phyloP scores from a whole-genome alignment of 495 filamentous ascomycete species.

The Viridothelium virens region DNA sequence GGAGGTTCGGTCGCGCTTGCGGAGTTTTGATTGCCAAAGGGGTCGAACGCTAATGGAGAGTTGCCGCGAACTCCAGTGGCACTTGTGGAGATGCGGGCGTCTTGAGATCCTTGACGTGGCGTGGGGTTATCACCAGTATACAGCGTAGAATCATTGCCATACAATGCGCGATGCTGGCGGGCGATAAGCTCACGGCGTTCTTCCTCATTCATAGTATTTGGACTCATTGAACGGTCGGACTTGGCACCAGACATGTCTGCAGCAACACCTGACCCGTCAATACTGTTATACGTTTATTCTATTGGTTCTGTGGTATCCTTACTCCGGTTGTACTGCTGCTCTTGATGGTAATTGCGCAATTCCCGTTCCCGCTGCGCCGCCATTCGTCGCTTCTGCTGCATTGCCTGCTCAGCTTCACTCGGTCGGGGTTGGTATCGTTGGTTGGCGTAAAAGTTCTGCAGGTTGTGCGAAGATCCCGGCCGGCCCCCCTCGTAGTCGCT shows the following conservation, averaged over 20 bases:
- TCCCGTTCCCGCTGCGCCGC: slow-evolving; percentile 98
- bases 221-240: slow-evolving; percentile 86
- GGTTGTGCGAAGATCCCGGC: slow-evolving; percentile 65
- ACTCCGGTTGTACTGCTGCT: slow-evolving; percentile 99
- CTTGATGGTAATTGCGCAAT: slow-evolving; percentile 98
- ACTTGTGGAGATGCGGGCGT: slow-evolving; percentile 44
- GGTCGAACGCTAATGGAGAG: slow-evolving; percentile 58
- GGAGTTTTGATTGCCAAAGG: slow-evolving; percentile 44
- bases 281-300: slow-evolving; percentile 20
- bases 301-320: slow-evolving; percentile 27
- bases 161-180: slow-evolving; percentile 86
- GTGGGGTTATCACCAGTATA: slow-evolving; percentile 56
- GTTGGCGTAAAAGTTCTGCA: slow-evolving; percentile 87
- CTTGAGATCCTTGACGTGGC: slow-evolving; percentile 51
- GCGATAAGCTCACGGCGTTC: slow-evolving; percentile 93
- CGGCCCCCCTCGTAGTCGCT: slow-evolving; percentile 76
- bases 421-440: slow-evolving; percentile 89
- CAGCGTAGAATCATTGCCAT: slow-evolving; percentile 62
- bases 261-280: slow-evolving; percentile 60
- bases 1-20: slow-evolving; percentile 36
- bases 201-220: slow-evolving; percentile 85
- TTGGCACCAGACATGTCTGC: slow-evolving; percentile 75
- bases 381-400: slow-evolving; percentile 97
- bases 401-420: slow-evolving; percentile 95
- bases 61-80: slow-evolving; percentile 42